These are phyloP conservation scores for Ceratocystis huliohia DNA, from an alignment of 2,329 filamentous ascomycete species.

Conservation along the genomic window DNA sequence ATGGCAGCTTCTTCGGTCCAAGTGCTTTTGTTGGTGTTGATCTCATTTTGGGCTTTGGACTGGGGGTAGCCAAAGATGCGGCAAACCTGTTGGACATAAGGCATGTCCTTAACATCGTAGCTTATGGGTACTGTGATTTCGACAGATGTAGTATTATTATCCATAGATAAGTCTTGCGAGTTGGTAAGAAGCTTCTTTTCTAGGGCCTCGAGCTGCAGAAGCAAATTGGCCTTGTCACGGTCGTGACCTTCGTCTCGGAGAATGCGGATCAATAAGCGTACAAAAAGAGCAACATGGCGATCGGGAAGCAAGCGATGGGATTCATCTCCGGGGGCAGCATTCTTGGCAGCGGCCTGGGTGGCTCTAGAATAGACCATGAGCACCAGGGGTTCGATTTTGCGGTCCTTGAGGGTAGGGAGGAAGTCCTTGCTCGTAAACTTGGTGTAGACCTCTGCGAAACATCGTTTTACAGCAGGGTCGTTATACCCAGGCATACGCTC, in stretches of 20 bases:
- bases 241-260: slow-evolving; percentile 75
- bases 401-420: slow-evolving; percentile 81
- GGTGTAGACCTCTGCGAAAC: slow-evolving; percentile 88
- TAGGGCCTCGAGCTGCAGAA: slow-evolving; percentile 62
- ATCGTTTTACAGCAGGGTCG: slow-evolving; percentile 81
- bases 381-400: slow-evolving; percentile 81
- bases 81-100: slow-evolving; percentile 74
- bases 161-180: slow-evolving; percentile 63
- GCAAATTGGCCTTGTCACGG: slow-evolving; percentile 72
- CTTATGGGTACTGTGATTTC: slow-evolving; percentile 74
- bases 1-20: slow-evolving; percentile 92
- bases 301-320: slow-evolving; percentile 86
- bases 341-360: slow-evolving; percentile 70
- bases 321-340: slow-evolving; percentile 64
- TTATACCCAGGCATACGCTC: slow-evolving; percentile 80
- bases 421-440: slow-evolving; percentile 82
- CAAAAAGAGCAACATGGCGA: slow-evolving; percentile 85
- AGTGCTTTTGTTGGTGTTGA: slow-evolving; percentile 62
- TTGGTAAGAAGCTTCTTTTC: slow-evolving; percentile 91
- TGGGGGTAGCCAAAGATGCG: slow-evolving; percentile 72
- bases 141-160: slow-evolving; percentile 46
- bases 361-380: slow-evolving; percentile 94
- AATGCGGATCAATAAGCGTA: slow-evolving; percentile 69
- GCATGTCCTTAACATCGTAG: slow-evolving; percentile 95
- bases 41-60: slow-evolving; percentile 71